A percentile compares a stretch with the other conserved stretches of the same genome.
These are phyloP conservation scores for Melocanna baccifera DNA, from an alignment of 176 grass and related monocot species.

Conservation along the genomic window DNA sequence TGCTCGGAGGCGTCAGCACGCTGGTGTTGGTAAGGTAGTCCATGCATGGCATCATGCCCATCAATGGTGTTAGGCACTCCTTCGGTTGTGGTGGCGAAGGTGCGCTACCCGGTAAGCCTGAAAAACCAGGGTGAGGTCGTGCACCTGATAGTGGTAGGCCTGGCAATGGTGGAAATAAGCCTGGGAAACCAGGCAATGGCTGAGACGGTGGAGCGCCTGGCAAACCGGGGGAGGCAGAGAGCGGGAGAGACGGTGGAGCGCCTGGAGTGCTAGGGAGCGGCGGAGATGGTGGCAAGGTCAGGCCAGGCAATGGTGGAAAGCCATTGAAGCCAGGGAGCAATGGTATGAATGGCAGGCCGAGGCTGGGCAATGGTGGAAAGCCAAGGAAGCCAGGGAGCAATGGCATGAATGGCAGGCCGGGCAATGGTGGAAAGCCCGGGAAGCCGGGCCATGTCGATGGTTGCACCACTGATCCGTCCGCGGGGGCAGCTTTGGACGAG, in stretches of 20 bases:
- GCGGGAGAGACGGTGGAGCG: background rate
- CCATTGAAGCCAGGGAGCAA: background rate
- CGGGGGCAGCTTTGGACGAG: background rate
- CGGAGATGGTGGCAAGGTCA: background rate
- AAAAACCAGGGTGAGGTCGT: background rate
- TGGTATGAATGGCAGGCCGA: background rate
- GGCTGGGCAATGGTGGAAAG: background rate
- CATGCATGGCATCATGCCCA: conserved; percentile 4
- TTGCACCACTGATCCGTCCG: background rate
- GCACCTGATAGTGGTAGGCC: conserved; percentile 13
- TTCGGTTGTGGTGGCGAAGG: background rate
- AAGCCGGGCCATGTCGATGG: background rate
- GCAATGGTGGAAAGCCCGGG: background rate
- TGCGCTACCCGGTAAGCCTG: background rate
- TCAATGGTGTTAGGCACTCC: background rate
- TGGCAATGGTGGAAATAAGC: background rate
- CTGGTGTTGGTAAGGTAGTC: conserved; percentile 6
- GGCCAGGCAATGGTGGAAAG: background rate
- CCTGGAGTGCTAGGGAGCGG: background rate
- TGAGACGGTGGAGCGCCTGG: background rate
- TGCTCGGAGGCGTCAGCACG: background rate
- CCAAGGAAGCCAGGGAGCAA: background rate
- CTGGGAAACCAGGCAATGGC: background rate
- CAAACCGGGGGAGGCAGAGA: too few relatives aligned
- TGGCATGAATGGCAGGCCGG: background rate